phyloP scores from a whole-genome alignment of 2,329 filamentous ascomycete genomes.

The Botrytis hyacinthi region DNA sequence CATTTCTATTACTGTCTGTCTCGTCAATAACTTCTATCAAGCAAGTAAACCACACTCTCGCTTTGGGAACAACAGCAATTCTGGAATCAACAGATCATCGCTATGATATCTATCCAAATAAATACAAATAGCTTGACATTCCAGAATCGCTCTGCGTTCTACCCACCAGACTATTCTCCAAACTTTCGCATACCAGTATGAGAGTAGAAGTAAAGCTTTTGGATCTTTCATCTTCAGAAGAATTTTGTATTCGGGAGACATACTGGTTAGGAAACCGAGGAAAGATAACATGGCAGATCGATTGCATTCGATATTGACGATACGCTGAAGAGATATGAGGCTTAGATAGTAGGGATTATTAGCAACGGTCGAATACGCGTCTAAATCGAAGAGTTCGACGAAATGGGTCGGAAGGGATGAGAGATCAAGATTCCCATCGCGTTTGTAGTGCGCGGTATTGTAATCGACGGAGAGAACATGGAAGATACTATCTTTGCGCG shows the following conservation, averaged over 20 bases:
- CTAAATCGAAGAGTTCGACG: constrained; percentile 24
- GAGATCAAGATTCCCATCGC: neutral
- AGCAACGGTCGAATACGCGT: constrained; percentile 1
- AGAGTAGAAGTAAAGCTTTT: constrained; percentile 52
- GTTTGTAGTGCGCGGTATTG: neutral
- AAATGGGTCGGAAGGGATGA: constrained; percentile 17
- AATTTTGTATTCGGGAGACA: constrained; percentile 45
- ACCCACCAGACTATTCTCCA: constrained; percentile 49
- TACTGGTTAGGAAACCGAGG: constrained; percentile 47
- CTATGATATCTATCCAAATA: constrained; percentile 41
- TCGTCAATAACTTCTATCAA: neutral
- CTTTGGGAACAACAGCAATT: constrained; percentile 24
- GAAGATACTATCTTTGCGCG: constrained; percentile 12
- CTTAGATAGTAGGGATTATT: constrained; percentile 26
- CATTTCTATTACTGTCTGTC: neutral
- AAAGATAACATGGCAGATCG: constrained; percentile 47
- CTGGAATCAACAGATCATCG: constrained; percentile 24
- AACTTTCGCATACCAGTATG: constrained; percentile 55
- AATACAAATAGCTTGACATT: constrained; percentile 50
- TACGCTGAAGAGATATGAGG: constrained; percentile 11
- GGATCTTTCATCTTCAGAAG: constrained; percentile 52
- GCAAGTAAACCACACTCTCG: constrained; percentile 4
- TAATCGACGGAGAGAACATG: neutral
- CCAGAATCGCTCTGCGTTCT: constrained; percentile 45
- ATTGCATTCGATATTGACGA: constrained; percentile 29